Evolutionary conservation across 1,139 yeast genomes (phyloP), one percentile per base, ranked within the genome.

Genomic region (Taiozyma sp.): DNA sequence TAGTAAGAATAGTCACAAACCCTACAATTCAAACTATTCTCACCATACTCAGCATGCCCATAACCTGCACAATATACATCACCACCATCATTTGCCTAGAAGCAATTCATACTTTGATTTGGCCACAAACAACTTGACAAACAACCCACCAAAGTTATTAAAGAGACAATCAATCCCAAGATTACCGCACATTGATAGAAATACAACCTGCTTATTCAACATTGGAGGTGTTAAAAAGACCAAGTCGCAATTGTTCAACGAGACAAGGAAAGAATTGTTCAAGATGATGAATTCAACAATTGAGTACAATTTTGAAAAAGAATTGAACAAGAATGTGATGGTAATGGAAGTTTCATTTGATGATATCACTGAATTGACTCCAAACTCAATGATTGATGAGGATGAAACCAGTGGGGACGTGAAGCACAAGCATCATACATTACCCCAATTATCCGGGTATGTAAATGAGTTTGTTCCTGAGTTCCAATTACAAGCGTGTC

Each of bases 401-500:
- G 29, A 38, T 13, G 48, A 39, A 8, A 8, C 34, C 22, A 14
- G 28, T 8, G 24, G 22, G 16, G 39, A 34, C 22, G 9, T 36
- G 16, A 19, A 36, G 29, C 7, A 32, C 39, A 14, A n/a, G 16
- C 45, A 19, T 49, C 48, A 36, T 46, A 36, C 57, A 8, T 51
- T 60, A 10, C 64, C 65, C 2, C 59, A 55, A n/a, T 24, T 60
- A 4, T 61, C 65, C 45, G 64, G 65, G 0, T 62, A 59, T 41
- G 53, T 58, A 1, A 53, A 54, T 30, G 57, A 60, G 22, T 62
- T 52, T 45, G 34, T 54, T 7, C 67, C 67, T 10, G 67, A 67
- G 55, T 71, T 70, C 49, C 67, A 68, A 49, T 53, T 71, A 9
- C 75, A 71, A 54, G 74, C 73, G 2, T 65, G 70, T 48, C 72